Base-by-base conservation (phyloP, 1,139 yeast genomes). In the Taphrina populina region DNA sequence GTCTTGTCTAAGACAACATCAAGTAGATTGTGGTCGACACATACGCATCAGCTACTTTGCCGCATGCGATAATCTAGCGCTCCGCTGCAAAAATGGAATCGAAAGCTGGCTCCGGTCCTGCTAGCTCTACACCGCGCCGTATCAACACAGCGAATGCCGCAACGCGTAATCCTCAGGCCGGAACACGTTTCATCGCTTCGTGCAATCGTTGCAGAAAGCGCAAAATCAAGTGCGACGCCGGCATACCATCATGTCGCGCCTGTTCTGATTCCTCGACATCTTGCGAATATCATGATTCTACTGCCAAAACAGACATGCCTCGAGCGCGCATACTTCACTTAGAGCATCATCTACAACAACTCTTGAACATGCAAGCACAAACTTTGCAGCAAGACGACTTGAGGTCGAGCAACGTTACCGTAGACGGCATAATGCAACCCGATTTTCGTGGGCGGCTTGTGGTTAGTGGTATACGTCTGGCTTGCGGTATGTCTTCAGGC, bases 271-370 rank as follows among this genome's bases (percentile, higher is more conserved):
- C 84, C 15, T 79, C 80, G 4, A 82, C 73, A 2, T 85, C 84
- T 15, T 60, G 62, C 40, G 81, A 87, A 19, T 88, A 95, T 0
- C 70, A 85, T n/a, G 96, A 88, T 66, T 88, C 95, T 0, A 87
- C 88, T 3, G 85, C 95, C 0, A 95, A 95, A 0, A 72, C 95
- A 58, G 88, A 84, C 62, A 79, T 88, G 1, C 95, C 96, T 0
- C 71, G 96, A 46, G 54, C 44, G 11, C 44, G 44, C 26, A 49
- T 49, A 10, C 32, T 49, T 15, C 46, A 46, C 3, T 46, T 49
- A 20, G 54, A 49, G 27, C 46, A 49, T 13, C 54, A 49, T 30
- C 40, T 49, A 33, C 44, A 32, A 32, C 54, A 49, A 32, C 39
- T 49, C 23, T 26, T 49, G 17, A 26, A 11, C 6, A 26, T 23